These are phyloP conservation scores for Onygenales sp. DNA, from an alignment of 2,329 filamentous ascomycete genomes.

Conservation along the genomic window DNA sequence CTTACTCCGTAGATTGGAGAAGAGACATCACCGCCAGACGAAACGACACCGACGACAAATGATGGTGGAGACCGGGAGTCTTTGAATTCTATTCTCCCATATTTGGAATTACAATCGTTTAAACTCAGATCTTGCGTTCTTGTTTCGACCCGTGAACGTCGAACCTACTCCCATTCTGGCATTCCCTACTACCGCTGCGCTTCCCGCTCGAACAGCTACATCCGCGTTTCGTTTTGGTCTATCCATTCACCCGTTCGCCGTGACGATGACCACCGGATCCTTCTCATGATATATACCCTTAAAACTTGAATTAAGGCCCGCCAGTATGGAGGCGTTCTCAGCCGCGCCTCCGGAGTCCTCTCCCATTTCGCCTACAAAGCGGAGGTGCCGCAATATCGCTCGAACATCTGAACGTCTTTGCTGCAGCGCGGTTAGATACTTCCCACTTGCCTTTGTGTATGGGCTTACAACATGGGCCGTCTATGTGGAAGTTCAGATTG, in stretches of 20 bases:
- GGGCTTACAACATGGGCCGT: conserved; percentile 84
- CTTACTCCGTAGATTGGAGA: not conserved
- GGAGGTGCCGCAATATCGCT: conserved; percentile 32
- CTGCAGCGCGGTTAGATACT: conserved; percentile 68
- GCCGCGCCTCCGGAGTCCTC: conserved; percentile 24
- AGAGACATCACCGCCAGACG: too few relatives aligned
- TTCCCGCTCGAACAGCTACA: too few relatives aligned
- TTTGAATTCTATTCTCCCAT: too few relatives aligned
- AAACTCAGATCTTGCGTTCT: too few relatives aligned
- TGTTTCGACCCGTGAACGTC: too few relatives aligned
- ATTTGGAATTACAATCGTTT: too few relatives aligned
- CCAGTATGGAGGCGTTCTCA: conserved; percentile 28
- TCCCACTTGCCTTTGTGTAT: conserved; percentile 85
- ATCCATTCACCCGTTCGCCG: not conserved
- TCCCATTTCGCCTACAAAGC: conserved; percentile 32
- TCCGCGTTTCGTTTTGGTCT: too few relatives aligned
- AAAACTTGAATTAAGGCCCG: not conserved
- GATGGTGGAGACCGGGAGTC: too few relatives aligned
- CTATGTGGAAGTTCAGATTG: conserved; percentile 75
- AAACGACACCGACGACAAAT: too few relatives aligned
- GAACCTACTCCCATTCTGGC: too few relatives aligned
- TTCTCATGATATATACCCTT: not conserved
- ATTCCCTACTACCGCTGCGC: too few relatives aligned
- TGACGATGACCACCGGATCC: not conserved
- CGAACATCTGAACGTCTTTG: conserved; percentile 66